phyloP scores from a whole-genome alignment of 73 alveolate species.

The Paramecium pentaurelia region DNA sequence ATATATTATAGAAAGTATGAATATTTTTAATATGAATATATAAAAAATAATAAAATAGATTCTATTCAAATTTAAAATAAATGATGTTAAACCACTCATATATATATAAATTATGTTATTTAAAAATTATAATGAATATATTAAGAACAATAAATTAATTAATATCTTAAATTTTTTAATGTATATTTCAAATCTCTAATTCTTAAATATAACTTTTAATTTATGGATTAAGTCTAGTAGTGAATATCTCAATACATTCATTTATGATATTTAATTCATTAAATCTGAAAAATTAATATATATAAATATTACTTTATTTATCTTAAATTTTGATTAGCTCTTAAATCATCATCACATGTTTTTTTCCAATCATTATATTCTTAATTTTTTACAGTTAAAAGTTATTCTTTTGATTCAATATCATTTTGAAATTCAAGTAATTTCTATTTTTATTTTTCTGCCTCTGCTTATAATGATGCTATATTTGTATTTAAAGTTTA shows the following conservation, averaged over 20 bases:
- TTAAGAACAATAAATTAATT: not conserved
- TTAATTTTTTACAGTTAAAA: not conserved
- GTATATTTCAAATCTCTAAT: not conserved
- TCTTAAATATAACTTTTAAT: not conserved
- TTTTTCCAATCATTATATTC: slow-evolving; percentile 35
- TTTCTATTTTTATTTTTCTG: not conserved
- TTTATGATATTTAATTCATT: not conserved
- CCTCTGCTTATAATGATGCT: not conserved
- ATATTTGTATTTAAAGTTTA: not conserved
- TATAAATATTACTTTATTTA: not conserved
- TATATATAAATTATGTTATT: no score
- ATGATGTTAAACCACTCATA: not conserved
- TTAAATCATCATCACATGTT: slow-evolving; percentile 32
- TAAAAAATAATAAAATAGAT: no score
- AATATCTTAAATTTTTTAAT: not conserved
- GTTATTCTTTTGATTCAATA: slow-evolving; percentile 5
- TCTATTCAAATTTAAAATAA: no score
- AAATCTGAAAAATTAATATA: not conserved
- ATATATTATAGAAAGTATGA: not conserved
- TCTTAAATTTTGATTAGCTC: not conserved
- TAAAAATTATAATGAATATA: not conserved
- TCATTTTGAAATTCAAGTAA: slow-evolving; percentile 12
- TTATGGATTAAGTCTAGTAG: not conserved
- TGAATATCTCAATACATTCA: slow-evolving; percentile 32
- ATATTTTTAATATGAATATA: no score